phyloP scores from a whole-genome alignment of 441 rosid species.

The Manihot esculenta region DNA sequence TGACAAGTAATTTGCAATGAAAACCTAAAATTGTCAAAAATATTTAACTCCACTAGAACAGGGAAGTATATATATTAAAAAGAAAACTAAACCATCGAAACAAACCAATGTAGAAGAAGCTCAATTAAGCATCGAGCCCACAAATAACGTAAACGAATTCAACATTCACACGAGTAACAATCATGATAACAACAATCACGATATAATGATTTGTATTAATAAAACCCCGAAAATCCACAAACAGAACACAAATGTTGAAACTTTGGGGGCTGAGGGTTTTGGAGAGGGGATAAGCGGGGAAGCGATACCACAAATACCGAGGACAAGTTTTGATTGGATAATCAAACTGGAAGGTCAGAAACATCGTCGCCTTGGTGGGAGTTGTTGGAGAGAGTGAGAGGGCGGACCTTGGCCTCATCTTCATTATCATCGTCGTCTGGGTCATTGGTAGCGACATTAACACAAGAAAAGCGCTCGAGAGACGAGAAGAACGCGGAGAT shows the following conservation, averaged over 20 bases:
- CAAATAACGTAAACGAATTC: neutral
- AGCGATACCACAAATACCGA: neutral
- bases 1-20: neutral
- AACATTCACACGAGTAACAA: neutral
- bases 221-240: conserved; percentile 17
- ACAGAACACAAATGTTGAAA: neutral
- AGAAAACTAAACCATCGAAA: neutral
- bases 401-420: conserved; percentile 40
- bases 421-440: conserved; percentile 52
- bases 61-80: neutral
- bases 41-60: neutral
- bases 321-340: neutral
- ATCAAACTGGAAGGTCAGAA: conserved; percentile 36
- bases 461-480: conserved; percentile 67
- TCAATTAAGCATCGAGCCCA: neutral
- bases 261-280: neutral
- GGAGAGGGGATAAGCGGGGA: neutral
- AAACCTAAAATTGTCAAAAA: neutral
- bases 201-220: neutral
- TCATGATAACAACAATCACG: conserved; percentile 1
- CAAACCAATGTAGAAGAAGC: neutral
- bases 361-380: conserved; percentile 29
- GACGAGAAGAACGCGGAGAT: conserved; percentile 71
- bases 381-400: conserved; percentile 33
- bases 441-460: conserved; percentile 55